These are phyloP conservation scores for Hypomontagnella monticulosa DNA, from an alignment of 495 filamentous ascomycete species.

Conservation along the genomic window DNA sequence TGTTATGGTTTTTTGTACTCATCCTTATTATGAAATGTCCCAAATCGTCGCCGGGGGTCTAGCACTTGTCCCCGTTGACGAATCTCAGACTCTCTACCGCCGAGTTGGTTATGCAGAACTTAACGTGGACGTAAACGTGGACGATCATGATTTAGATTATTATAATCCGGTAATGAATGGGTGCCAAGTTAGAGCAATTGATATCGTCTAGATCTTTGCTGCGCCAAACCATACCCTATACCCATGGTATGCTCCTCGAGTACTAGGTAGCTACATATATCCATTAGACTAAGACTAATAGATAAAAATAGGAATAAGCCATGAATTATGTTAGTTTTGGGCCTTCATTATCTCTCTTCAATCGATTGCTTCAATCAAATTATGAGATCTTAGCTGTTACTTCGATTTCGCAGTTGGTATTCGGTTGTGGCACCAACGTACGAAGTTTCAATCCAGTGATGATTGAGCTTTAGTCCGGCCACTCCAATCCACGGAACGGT, in stretches of 20 bases:
- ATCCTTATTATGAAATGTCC: background rate
- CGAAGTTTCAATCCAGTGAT: too few relatives aligned
- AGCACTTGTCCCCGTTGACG: slow-evolving; percentile 2
- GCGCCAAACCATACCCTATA: background rate
- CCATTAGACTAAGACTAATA: background rate
- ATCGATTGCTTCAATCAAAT: too few relatives aligned
- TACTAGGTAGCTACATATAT: background rate
- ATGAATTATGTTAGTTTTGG: too few relatives aligned
- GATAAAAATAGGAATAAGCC: background rate
- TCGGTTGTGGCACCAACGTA: too few relatives aligned
- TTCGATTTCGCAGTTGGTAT: too few relatives aligned
- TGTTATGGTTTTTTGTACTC: slow-evolving; percentile 1
- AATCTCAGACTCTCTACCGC: slow-evolving; percentile 8
- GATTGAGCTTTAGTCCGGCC: too few relatives aligned
- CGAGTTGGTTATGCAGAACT: slow-evolving; percentile 15
- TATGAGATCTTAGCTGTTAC: too few relatives aligned
- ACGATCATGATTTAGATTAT: background rate
- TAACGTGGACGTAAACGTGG: background rate
- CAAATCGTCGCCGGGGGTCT: background rate
- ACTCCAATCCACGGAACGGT: background rate
- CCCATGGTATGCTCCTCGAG: background rate
- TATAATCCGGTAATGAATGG: background rate
- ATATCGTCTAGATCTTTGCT: background rate
- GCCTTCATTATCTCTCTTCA: too few relatives aligned
- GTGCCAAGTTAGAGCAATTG: background rate